Evolutionary conservation across 495 filamentous ascomycete genomes (phyloP), one percentile per base, ranked within the genome.

Genomic region (Annulohypoxylon nitens): DNA sequence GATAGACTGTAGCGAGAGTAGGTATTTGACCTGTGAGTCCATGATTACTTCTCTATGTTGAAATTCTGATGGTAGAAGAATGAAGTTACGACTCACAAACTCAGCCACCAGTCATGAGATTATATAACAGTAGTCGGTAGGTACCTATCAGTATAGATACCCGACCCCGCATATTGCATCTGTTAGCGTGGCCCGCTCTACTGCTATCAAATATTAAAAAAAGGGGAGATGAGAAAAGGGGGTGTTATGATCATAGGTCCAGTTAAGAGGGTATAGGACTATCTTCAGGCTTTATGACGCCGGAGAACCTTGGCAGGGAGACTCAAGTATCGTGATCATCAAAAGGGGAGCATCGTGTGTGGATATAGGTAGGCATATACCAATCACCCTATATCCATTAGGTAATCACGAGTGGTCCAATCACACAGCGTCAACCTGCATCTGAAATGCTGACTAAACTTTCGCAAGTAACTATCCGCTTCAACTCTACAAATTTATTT

Each of bases 131-230:
- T 30, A 33, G 53, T 34, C 23, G 51, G 51, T 55, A 30, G 30
- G 30, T 30, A 30, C 30, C 30, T 30, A 55, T 34, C 51, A 12
- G 48, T 51, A 51, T 54, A 54, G 23, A 33, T 36, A 57, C 53
- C 53, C 53, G 36, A 57, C 53, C 53, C 53, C 53, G 53, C 53
- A 16, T 57, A 57, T 57, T 57, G 53, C 53, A 57, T 57, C 33
- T 37, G 30, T 9, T 57, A 57, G 53, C 53, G 30, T 23, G 36
- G 20, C 53, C 53, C 51, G 34, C 51, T 55, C 51, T 26, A 8
- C 25, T 34, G 10, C 50, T 54, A 30, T 54, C 43, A 16, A 47
- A 47, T 54, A 30, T 54, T 14, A 14, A 47, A 47, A 47, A 47
- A 16, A 16, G 43, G 43, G 43, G 43, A 47, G n/a, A 47, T 18